A percentile compares a stretch with the other conserved stretches of the same genome.
Conservation (phyloP, 2,329 filamentous ascomycete genomes). For the Calcarisporium arbuscula region DNA sequence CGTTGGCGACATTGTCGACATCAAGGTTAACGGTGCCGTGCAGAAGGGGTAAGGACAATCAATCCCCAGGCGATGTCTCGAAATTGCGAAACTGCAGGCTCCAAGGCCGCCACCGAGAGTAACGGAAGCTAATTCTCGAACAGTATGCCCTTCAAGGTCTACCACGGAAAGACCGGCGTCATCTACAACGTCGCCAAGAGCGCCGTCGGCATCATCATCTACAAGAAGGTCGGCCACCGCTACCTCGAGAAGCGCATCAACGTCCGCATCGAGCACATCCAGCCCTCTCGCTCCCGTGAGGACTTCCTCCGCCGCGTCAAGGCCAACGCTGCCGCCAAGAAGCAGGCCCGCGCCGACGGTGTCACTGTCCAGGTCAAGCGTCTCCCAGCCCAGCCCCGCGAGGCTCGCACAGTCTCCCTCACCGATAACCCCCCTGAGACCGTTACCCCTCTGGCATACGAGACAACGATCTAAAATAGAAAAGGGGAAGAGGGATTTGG, state of each 20-base stretch:
- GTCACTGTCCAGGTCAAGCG: constrained; percentile 89
- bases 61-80: constrained; percentile 7
- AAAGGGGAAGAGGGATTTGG: constrained; percentile 20
- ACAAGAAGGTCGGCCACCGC: constrained; percentile 99
- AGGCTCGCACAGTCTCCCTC: constrained; percentile 70
- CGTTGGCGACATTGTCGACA: constrained; percentile 98
- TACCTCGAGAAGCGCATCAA: constrained; percentile 99
- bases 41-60: constrained; percentile 82
- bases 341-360: constrained; percentile 86
- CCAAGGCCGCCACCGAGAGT: constrained; percentile 1
- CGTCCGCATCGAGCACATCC: constrained; percentile 96
- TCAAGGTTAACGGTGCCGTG: constrained; percentile 96
- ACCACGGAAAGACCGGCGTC: constrained; percentile 98
- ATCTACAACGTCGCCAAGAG: constrained; percentile 99
- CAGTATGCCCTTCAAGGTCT: constrained; percentile 98
- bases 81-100: not conserved
- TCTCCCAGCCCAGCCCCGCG: constrained; percentile 72
- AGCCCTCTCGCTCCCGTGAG: constrained; percentile 88
- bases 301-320: constrained; percentile 97
- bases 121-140: constrained; percentile 15
- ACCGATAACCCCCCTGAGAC: constrained; percentile 86
- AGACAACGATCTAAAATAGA: constrained; percentile 98
- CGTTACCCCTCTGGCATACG: constrained; percentile 86
- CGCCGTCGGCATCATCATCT: constrained; percentile 96
- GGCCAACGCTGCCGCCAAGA: constrained; percentile 88